These are phyloP conservation scores for Xylaria sp. DNA, from an alignment of 2,329 filamentous ascomycete genomes.

Conservation along the genomic window DNA sequence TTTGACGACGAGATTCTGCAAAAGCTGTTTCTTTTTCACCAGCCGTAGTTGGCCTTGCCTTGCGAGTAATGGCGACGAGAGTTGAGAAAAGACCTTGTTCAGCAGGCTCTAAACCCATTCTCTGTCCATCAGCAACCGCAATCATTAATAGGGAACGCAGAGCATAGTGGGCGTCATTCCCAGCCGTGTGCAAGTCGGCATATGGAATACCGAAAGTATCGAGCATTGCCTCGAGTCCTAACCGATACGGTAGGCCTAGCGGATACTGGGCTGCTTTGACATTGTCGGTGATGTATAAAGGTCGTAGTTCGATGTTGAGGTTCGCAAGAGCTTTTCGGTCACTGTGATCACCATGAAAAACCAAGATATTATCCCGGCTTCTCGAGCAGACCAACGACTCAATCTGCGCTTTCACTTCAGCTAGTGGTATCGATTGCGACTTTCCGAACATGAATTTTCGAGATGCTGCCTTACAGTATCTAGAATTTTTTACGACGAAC, in stretches of 20 bases:
- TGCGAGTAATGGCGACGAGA: slow-evolving; percentile 26
- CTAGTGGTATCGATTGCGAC: slow-evolving; percentile 25
- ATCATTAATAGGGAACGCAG: slow-evolving; percentile 31
- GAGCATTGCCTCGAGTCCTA: slow-evolving; percentile 31
- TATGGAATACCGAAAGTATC: slow-evolving; percentile 33
- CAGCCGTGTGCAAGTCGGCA: slow-evolving; percentile 29
- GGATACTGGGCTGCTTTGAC: slow-evolving; percentile 20
- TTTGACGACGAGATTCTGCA: slow-evolving; percentile 20
- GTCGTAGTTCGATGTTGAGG: background rate
- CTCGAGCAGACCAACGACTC: slow-evolving; percentile 17
- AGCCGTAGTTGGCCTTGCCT: slow-evolving; percentile 21
- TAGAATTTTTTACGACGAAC: slow-evolving; percentile 26
- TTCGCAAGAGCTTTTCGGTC: background rate
- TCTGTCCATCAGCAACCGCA: slow-evolving; percentile 23
- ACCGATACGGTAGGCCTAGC: slow-evolving; percentile 23
- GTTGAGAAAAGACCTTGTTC: slow-evolving; percentile 23
- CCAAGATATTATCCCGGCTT: background rate
- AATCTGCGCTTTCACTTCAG: slow-evolving; percentile 26
- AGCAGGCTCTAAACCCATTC: slow-evolving; percentile 10
- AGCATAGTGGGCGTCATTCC: slow-evolving; percentile 31
- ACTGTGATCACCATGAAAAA: slow-evolving; percentile 1
- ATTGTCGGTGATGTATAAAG: slow-evolving; percentile 5
- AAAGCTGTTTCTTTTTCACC: slow-evolving; percentile 23
- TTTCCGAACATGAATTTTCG: slow-evolving; percentile 26
- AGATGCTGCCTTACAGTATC: slow-evolving; percentile 30